Evolutionary conservation across 306 rosid species (phyloP).

Genomic region (Myrica gale): DNA sequence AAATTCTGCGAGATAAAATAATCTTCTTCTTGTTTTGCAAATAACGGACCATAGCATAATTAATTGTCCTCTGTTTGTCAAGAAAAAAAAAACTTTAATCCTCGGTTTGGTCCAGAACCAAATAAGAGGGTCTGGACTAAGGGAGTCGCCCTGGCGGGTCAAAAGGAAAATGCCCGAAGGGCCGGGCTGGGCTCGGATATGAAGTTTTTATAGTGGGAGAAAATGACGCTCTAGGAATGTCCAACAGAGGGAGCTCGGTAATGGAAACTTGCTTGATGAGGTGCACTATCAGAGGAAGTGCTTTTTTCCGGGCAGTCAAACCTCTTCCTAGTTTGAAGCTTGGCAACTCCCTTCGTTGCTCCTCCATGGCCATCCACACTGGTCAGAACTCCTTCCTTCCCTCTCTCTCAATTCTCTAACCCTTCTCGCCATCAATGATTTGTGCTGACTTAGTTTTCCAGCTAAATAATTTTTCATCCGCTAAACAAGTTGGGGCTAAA

Average conservation of each 20-base stretch:
- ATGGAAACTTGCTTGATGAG: slow-evolving; percentile 51
- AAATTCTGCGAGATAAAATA: too few species aligned
- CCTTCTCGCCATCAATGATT: not conserved
- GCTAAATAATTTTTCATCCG: not conserved
- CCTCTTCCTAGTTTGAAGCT: slow-evolving; percentile 27
- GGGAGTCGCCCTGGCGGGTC: too few species aligned
- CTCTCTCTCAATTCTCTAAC: not conserved
- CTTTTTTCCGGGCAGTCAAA: slow-evolving; percentile 43
- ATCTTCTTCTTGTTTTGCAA: too few species aligned
- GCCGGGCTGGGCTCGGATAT: not conserved
- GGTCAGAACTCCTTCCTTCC: slow-evolving; percentile 24
- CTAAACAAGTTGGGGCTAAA: not conserved
- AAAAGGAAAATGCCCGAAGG: too few species aligned
- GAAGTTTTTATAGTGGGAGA: not conserved
- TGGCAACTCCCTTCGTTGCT: slow-evolving; percentile 30
- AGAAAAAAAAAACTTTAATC: too few species aligned
- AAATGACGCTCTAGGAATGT: not conserved
- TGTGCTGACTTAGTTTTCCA: not conserved
- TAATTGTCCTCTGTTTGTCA: too few species aligned
- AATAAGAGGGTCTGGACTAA: too few species aligned
- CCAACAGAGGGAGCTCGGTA: not conserved
- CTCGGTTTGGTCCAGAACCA: too few species aligned
- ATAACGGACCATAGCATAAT: too few species aligned
- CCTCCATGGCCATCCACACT: slow-evolving; percentile 35
- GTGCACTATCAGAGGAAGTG: slow-evolving; percentile 43